Evolutionary conservation across 805 yeast species (phyloP).

Genomic region (Starmerella apicola): DNA sequence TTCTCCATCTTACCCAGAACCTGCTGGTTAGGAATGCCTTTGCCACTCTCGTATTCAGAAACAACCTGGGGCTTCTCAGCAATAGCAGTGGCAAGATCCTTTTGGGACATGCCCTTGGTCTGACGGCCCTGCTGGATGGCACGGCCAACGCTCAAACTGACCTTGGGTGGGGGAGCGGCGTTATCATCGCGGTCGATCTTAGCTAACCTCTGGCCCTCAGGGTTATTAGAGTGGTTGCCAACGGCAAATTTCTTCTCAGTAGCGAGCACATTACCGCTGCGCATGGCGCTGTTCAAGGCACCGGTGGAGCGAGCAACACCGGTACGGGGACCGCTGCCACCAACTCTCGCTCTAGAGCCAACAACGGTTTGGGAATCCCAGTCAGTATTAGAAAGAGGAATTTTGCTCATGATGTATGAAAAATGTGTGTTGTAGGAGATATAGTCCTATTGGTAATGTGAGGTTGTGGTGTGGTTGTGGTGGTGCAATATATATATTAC

Average conservation of each 20-base stretch:
- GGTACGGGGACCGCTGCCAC: slow-evolving; percentile 72
- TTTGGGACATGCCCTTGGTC: slow-evolving; percentile 81
- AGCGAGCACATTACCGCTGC: slow-evolving; percentile 77
- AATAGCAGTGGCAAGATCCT: slow-evolving; percentile 89
- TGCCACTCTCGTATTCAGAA: slow-evolving; percentile 93
- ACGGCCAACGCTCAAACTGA: slow-evolving; percentile 75
- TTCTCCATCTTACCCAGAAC: slow-evolving; percentile 84
- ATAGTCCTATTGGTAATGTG: background rate
- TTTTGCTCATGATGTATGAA: slow-evolving; percentile 21
- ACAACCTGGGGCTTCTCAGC: slow-evolving; percentile 93
- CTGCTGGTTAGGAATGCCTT: slow-evolving; percentile 95
- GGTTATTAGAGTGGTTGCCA: slow-evolving; percentile 47
- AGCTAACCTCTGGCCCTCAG: slow-evolving; percentile 91
- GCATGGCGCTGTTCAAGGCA: slow-evolving; percentile 84
- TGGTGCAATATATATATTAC: slow-evolving; percentile 1
- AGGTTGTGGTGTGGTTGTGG: background rate
- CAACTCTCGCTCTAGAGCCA: slow-evolving; percentile 79
- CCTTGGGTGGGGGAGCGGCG: slow-evolving; percentile 81
- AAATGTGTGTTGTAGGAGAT: background rate
- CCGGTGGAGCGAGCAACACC: slow-evolving; percentile 66
- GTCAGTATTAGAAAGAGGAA: slow-evolving; percentile 34
- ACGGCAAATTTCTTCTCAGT: slow-evolving; percentile 86
- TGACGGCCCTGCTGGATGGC: slow-evolving; percentile 75
- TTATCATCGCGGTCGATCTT: slow-evolving; percentile 89
- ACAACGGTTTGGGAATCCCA: slow-evolving; percentile 89